Conservation (phyloP, 305 asterid species). For the Plantago lanceolata region DNA sequence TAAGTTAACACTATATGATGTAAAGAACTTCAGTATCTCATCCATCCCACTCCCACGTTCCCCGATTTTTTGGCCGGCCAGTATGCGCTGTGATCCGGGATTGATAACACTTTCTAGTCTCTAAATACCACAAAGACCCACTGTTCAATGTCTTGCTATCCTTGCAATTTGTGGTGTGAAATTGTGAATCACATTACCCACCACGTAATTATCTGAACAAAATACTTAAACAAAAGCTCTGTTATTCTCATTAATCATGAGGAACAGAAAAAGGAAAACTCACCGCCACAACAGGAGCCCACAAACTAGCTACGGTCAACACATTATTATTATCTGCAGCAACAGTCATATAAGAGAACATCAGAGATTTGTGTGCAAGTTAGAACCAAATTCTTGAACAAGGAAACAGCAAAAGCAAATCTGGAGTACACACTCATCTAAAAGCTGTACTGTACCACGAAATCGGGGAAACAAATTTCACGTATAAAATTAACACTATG, state of each 20-base stretch:
- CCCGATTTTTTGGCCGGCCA: no score
- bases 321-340: slow-evolving; percentile 72
- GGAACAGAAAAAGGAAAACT: slow-evolving; percentile 36
- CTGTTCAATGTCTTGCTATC: no score
- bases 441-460: background rate
- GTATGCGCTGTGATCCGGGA: no score
- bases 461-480: background rate
- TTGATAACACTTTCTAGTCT: no score
- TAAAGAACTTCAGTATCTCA: no score
- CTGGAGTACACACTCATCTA: background rate
- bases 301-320: slow-evolving; percentile 67
- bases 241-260: background rate
- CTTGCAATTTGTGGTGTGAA: no score
- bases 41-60: no score
- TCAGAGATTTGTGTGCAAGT: slow-evolving; percentile 23
- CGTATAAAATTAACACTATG: no score
- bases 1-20: no score
- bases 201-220: background rate
- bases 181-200: background rate
- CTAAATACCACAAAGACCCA: no score
- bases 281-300: slow-evolving; percentile 98
- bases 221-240: background rate
- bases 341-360: slow-evolving; percentile 30
- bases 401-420: slow-evolving; percentile 2
- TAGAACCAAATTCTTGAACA: slow-evolving; percentile 2